Conservation (phyloP, 1,284 basidiomycete species). For the Ceraceosorus guamensis region DNA sequence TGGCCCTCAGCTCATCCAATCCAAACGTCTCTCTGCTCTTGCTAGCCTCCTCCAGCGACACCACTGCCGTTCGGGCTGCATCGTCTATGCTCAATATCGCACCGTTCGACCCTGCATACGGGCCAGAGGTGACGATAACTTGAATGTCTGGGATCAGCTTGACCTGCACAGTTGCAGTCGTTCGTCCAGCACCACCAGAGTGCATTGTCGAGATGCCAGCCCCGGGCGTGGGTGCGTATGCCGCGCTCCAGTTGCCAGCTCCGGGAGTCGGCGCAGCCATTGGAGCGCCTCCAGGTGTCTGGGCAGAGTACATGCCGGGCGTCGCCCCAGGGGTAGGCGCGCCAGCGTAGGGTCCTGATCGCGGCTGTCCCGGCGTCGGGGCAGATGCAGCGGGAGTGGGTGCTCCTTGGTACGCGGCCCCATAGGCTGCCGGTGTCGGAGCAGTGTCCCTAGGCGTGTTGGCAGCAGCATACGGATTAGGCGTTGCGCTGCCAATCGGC, state of each 20-base stretch:
- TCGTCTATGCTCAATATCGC: slow-evolving; percentile 5
- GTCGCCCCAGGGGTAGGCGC: slow-evolving; percentile 5
- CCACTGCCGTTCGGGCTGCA: not conserved
- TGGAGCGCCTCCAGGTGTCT: slow-evolving; percentile 4
- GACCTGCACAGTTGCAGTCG: too few species aligned
- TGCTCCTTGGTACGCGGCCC: not conserved
- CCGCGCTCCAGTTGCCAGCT: not conserved
- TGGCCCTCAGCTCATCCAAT: not conserved
- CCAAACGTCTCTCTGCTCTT: not conserved
- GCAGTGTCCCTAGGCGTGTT: not conserved
- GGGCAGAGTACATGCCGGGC: slow-evolving; percentile 3
- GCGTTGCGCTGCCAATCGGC: not conserved
- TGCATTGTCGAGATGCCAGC: too few species aligned
- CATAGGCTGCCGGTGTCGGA: slow-evolving; percentile 5
- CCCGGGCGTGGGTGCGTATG: slow-evolving; percentile 7
- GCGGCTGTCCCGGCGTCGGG: not conserved
- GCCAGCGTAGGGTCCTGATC: slow-evolving; percentile 5
- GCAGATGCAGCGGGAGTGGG: slow-evolving; percentile 2
- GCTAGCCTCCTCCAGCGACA: not conserved
- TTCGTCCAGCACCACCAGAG: too few species aligned
- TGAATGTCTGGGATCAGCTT: too few species aligned
- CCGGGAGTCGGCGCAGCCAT: slow-evolving; percentile 1
- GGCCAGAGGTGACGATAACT: too few species aligned
- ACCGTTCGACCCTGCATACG: too few species aligned
- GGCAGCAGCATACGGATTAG: too few species aligned